These are phyloP conservation scores for Arctium lappa DNA, from an alignment of 129 eudicot species.

Conservation along the genomic window DNA sequence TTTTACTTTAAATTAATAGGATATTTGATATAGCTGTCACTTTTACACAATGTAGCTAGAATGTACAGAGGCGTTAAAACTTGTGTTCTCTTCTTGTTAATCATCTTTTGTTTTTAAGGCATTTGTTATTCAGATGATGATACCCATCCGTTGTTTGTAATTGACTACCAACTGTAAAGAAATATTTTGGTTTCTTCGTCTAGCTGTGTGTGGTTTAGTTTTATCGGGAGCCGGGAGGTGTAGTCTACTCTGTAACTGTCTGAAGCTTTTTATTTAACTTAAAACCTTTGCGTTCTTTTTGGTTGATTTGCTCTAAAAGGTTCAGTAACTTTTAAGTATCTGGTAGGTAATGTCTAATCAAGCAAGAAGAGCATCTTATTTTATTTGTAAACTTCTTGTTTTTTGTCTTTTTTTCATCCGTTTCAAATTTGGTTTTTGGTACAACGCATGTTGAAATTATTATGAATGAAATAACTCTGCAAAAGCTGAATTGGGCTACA, in stretches of 20 bases:
- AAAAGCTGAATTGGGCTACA: background rate
- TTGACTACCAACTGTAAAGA: conserved; percentile 3
- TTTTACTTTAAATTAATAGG: background rate
- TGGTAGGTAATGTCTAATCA: conserved; percentile 22
- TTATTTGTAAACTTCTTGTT: background rate
- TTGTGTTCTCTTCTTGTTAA: conserved; percentile 2
- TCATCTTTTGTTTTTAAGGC: background rate
- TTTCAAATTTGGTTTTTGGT: background rate
- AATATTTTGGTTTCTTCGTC: background rate
- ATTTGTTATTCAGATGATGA: background rate
- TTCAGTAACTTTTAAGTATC: conserved; percentile 17
- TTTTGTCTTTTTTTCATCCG: background rate
- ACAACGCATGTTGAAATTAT: background rate
- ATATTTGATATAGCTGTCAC: background rate
- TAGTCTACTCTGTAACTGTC: background rate
- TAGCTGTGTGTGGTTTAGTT: background rate
- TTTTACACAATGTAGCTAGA: background rate
- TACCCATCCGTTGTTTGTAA: conserved; percentile 2
- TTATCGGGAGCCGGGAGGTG: background rate
- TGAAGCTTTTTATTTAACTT: conserved; percentile 16
- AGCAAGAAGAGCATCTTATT: background rate
- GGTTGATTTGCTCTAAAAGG: background rate
- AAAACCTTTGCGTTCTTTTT: background rate
- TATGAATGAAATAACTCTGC: background rate
- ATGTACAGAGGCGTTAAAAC: background rate